Evolutionary conservation across 179 eudicot genomes (phyloP).

Genomic region (Camellia oleifera): DNA sequence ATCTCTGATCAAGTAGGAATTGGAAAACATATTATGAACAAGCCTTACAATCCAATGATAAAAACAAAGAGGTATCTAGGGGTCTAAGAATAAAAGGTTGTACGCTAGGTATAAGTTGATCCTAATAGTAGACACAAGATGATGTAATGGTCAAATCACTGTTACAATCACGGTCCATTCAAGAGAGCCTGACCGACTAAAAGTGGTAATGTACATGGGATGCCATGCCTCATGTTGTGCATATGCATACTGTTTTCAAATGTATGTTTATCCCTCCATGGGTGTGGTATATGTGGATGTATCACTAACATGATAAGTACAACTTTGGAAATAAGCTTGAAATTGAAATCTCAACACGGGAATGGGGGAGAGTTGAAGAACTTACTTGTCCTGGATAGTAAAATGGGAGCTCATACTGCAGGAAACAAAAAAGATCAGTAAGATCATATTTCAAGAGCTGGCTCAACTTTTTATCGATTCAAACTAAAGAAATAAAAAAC

Average conservation of each 20-base stretch:
- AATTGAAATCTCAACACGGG: neutral
- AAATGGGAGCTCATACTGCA: slow-evolving; percentile 98
- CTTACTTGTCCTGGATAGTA: slow-evolving; percentile 99
- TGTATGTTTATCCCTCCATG: neutral
- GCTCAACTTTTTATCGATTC: slow-evolving; percentile 5
- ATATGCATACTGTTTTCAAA: slow-evolving; percentile 1
- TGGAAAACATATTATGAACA: neutral
- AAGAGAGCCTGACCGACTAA: slow-evolving; percentile 2
- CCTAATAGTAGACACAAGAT: neutral
- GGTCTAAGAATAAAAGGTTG: neutral
- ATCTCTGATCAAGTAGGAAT: neutral
- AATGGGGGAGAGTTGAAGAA: slow-evolving; percentile 9
- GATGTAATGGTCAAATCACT: neutral
- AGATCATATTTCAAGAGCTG: slow-evolving; percentile 18
- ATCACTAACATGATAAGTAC: neutral
- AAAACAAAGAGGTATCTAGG: neutral
- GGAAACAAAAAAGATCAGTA: slow-evolving; percentile 13
- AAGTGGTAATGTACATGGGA: slow-evolving; percentile 1
- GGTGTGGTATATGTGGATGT: neutral
- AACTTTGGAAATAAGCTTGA: neutral
- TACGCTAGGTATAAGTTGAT: neutral
- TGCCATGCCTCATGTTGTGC: neutral
- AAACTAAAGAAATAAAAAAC: slow-evolving; percentile 5
- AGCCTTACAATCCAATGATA: neutral
- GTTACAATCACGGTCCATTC: neutral